Evolutionary conservation across 2,329 filamentous ascomycete genomes (phyloP).

Genomic region (Monascus ruber): DNA sequence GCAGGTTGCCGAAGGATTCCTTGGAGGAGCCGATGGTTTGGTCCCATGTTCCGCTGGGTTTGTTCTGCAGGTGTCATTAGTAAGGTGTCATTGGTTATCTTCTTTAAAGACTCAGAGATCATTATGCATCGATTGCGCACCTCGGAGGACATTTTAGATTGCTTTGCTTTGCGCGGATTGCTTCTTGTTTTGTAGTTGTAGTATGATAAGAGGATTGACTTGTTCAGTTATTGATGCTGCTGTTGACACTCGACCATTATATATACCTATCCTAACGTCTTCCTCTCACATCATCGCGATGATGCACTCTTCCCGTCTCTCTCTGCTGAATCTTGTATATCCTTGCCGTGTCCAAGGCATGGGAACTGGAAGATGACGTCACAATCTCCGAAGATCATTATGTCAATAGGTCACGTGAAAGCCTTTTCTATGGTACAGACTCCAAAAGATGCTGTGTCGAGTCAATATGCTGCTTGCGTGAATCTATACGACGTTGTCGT

Average conservation of each 20-base stretch:
- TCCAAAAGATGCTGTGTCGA: neutral
- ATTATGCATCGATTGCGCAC: too few relatives aligned
- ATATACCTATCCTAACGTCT: too few relatives aligned
- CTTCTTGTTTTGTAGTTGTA: too few relatives aligned
- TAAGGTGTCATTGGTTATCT: slow-evolving; percentile 41
- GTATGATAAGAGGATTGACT: too few relatives aligned
- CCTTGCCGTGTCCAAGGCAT: neutral
- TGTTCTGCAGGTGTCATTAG: slow-evolving; percentile 62
- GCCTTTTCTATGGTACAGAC: neutral
- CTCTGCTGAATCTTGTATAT: neutral
- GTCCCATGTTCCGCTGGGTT: slow-evolving; percentile 70
- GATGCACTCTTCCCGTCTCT: too few relatives aligned
- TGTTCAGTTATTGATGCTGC: too few relatives aligned
- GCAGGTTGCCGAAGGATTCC: slow-evolving; percentile 62
- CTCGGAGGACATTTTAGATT: too few relatives aligned
- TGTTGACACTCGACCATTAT: too few relatives aligned
- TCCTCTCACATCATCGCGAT: too few relatives aligned
- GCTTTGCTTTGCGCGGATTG: too few relatives aligned
- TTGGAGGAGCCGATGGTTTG: slow-evolving; percentile 82
- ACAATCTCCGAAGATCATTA: neutral
- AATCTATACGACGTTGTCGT: too few relatives aligned
- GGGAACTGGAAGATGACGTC: neutral
- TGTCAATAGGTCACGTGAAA: neutral
- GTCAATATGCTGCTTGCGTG: neutral
- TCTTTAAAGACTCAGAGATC: neutral